Conservation (phyloP, 495 filamentous ascomycete species). For the Choiromyces venosus region DNA sequence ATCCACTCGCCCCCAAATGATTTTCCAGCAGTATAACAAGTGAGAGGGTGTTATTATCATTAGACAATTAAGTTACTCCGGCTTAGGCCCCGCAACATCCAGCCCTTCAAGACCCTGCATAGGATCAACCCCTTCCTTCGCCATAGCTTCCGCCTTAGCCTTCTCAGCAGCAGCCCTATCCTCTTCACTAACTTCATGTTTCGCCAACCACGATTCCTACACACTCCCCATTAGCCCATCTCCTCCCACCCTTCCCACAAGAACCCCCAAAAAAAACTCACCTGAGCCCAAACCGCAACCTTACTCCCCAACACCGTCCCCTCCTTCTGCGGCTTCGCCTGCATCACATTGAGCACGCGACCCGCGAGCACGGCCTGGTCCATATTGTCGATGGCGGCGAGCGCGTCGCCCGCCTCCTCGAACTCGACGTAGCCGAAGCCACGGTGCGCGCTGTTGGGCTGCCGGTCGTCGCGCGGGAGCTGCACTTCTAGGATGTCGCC, state of each 20-base stretch:
- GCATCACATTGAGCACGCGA: conserved; percentile 80
- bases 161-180: conserved; percentile 63
- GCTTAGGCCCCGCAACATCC: conserved; percentile 88
- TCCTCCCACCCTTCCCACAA: not conserved
- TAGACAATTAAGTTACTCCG: conserved; percentile 51
- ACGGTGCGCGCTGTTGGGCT: conserved; percentile 62
- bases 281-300: conserved; percentile 98
- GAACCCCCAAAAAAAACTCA: conserved; percentile 45
- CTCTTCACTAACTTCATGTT: conserved; percentile 85
- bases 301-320: conserved; percentile 83
- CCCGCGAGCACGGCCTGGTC: conserved; percentile 95
- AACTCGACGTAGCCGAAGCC: conserved; percentile 98
- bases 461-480: conserved; percentile 72
- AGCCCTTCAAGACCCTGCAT: conserved; percentile 94
- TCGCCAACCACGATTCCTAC: conserved; percentile 88
- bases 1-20: not conserved
- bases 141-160: conserved; percentile 49
- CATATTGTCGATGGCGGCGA: conserved; percentile 98
- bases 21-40: not conserved
- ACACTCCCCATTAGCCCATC: conserved; percentile 19
- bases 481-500: conserved; percentile 87
- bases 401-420: conserved; percentile 75
- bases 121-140: conserved; percentile 65
- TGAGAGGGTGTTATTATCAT: not conserved
- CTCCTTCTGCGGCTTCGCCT: conserved; percentile 89